Percentiles rank a stretch among this genome's conserved stretches.
Evolutionary conservation across 805 yeast species (phyloP).

Genomic region (Saccharomycopsis sp.): DNA sequence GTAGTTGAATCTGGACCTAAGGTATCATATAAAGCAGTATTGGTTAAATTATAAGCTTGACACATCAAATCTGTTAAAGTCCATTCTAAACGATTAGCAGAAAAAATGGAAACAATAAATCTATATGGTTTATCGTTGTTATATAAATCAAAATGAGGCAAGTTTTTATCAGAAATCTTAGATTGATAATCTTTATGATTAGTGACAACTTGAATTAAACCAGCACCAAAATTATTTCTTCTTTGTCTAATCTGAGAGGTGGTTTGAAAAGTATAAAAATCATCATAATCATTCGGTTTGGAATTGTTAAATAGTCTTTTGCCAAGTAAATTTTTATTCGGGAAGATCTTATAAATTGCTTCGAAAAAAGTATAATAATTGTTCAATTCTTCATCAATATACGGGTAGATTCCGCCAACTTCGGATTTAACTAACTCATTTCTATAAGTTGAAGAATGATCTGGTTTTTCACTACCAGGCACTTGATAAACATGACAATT

Average conservation of each 20-base stretch:
- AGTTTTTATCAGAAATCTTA: conserved; percentile 21
- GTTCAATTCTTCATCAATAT: conserved; percentile 26
- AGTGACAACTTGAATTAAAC: conserved; percentile 34
- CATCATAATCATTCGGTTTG: conserved; percentile 29
- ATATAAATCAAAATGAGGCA: conserved; percentile 24
- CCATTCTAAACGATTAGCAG: conserved; percentile 61
- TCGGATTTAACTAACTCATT: conserved; percentile 14
- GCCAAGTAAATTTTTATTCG: conserved; percentile 29
- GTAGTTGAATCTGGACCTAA: conserved; percentile 50
- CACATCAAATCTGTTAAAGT: conserved; percentile 59
- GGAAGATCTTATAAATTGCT: conserved; percentile 21
- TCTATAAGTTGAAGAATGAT: conserved; percentile 33
- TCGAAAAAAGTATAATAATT: conserved; percentile 27
- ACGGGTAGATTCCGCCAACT: not conserved
- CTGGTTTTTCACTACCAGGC: conserved; percentile 17
- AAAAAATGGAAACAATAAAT: conserved; percentile 45
- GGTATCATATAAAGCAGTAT: conserved; percentile 47
- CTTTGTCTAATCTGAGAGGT: conserved; percentile 33
- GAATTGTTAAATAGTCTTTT: conserved; percentile 22
- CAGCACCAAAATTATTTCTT: conserved; percentile 44
- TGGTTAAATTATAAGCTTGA: conserved; percentile 42
- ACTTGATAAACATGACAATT: too few relatives aligned
- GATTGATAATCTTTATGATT: conserved; percentile 19
- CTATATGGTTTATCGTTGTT: conserved; percentile 24
- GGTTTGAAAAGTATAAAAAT: conserved; percentile 33